A percentile compares a stretch with the other conserved stretches of the same genome.
Evolutionary conservation across 163 green algal genomes (phyloP).

Genomic region (Volvox carteri): DNA sequence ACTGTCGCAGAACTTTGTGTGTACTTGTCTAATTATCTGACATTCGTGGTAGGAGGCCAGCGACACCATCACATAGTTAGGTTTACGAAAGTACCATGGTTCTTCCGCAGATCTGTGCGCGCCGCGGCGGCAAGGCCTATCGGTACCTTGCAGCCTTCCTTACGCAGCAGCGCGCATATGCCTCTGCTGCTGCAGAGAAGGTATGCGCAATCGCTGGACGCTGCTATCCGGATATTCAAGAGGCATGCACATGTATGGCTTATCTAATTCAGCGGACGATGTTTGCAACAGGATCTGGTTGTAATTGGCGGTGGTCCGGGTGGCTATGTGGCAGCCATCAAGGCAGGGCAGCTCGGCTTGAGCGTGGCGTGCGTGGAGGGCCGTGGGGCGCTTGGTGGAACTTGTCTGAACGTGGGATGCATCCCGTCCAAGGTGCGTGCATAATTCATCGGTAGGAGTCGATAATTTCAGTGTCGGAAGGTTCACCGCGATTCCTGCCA

Average conservation of each 20-base stretch:
- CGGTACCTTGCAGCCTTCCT: conserved; percentile 6
- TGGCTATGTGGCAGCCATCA: conserved; percentile 99
- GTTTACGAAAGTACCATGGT: conserved; percentile 17
- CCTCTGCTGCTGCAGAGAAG: conserved; percentile 24
- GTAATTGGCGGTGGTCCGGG: conserved; percentile 97
- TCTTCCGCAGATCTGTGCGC: conserved; percentile 6
- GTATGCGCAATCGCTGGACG: background rate
- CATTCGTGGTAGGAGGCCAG: too few species aligned
- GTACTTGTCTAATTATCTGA: background rate
- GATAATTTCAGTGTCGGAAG: too few species aligned
- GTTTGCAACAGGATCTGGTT: conserved; percentile 88
- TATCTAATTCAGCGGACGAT: background rate
- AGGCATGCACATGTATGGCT: background rate
- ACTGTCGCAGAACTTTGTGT: background rate
- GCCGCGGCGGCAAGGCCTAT: conserved; percentile 20
- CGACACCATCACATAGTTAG: conserved; percentile 18
- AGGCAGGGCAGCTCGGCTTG: conserved; percentile 96
- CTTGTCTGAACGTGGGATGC: conserved; percentile 99
- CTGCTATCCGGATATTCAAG: background rate
- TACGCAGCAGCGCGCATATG: conserved; percentile 27
- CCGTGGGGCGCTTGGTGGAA: conserved; percentile 95
- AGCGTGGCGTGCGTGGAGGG: conserved; percentile 97
- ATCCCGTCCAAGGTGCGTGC: conserved; percentile 96
- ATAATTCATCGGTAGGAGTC: too few species aligned
- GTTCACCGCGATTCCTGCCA: too few species aligned